Conservation (phyloP, 768 basidiomycete genomes). For the Collybia mongolica region DNA sequence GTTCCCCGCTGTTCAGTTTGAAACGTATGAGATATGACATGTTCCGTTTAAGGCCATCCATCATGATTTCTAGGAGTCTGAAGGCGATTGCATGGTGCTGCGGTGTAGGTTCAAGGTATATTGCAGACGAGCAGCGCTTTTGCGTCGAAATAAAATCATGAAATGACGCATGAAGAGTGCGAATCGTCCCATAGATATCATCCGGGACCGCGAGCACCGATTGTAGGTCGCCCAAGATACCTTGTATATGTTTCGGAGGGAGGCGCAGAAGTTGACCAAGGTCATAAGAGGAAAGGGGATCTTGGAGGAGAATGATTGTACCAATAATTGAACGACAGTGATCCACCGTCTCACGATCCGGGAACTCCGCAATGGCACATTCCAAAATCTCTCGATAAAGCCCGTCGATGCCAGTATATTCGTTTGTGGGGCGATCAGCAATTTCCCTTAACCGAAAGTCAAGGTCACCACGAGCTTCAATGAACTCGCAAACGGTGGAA, state of each 20-base stretch:
- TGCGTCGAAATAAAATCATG: slow-evolving; percentile 13
- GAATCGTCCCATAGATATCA: slow-evolving; percentile 8
- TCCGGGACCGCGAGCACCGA: slow-evolving; percentile 14
- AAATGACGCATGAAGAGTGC: slow-evolving; percentile 13
- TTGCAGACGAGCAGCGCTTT: slow-evolving; percentile 9
- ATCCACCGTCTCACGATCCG: slow-evolving; percentile 8
- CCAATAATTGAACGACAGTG: slow-evolving; percentile 14
- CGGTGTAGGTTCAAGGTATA: slow-evolving; percentile 14
- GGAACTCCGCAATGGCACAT: slow-evolving; percentile 13
- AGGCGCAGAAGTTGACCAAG: slow-evolving; percentile 11
- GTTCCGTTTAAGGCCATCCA: slow-evolving; percentile 11
- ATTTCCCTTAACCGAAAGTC: slow-evolving; percentile 14
- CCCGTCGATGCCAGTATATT: slow-evolving; percentile 14
- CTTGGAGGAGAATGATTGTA: slow-evolving; percentile 12
- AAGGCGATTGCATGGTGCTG: slow-evolving; percentile 10
- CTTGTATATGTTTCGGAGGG: slow-evolving; percentile 15
- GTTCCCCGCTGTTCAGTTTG: slow-evolving; percentile 10
- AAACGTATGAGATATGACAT: slow-evolving; percentile 16
- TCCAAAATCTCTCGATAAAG: slow-evolving; percentile 13
- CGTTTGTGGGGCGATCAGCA: slow-evolving; percentile 9
- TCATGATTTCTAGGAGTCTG: slow-evolving; percentile 13
- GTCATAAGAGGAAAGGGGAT: slow-evolving; percentile 12
- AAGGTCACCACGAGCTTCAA: slow-evolving; percentile 16
- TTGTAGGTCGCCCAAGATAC: slow-evolving; percentile 13
- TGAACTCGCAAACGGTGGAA: slow-evolving; percentile 15